Conservation (phyloP, 2,329 filamentous ascomycete species). For the Colletotrichum cereale region DNA sequence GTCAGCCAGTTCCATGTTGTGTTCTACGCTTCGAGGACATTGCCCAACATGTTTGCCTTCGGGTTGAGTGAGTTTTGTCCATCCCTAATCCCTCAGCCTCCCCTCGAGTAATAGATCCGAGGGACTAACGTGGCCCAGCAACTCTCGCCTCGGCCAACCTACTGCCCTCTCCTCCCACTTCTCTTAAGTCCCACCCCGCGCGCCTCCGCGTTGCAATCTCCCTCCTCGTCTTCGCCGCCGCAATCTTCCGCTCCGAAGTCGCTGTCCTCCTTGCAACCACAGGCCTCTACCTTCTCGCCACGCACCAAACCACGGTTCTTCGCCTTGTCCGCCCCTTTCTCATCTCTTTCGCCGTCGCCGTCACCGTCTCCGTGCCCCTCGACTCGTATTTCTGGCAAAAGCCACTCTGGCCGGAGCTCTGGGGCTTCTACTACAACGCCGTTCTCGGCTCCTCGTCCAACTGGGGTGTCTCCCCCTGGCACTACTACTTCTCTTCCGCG, state of each 20-base stretch:
- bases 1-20: constrained; percentile 91
- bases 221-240: constrained; percentile 82
- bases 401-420: constrained; percentile 89
- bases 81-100: neutral
- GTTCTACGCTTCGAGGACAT: constrained; percentile 90
- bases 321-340: constrained; percentile 76
- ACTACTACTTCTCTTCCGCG: constrained; percentile 87
- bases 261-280: constrained; percentile 82
- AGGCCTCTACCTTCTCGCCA: constrained; percentile 72
- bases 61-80: constrained; percentile 73
- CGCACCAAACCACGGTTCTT: constrained; percentile 63
- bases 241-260: constrained; percentile 91
- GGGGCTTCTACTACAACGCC: constrained; percentile 92
- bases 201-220: constrained; percentile 76
- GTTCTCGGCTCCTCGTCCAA: constrained; percentile 83
- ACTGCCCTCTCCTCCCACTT: constrained; percentile 49
- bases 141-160: constrained; percentile 72
- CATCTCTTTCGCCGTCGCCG: constrained; percentile 73
- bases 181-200: constrained; percentile 47
- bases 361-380: constrained; percentile 77
- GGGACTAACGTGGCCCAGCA: constrained; percentile 57
- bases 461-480: constrained; percentile 89
- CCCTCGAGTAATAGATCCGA: neutral
- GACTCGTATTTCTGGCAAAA: constrained; percentile 97
- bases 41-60: constrained; percentile 98